Base-by-base conservation (phyloP, 148 eudicot species). In the Diospyros kaki region DNA sequence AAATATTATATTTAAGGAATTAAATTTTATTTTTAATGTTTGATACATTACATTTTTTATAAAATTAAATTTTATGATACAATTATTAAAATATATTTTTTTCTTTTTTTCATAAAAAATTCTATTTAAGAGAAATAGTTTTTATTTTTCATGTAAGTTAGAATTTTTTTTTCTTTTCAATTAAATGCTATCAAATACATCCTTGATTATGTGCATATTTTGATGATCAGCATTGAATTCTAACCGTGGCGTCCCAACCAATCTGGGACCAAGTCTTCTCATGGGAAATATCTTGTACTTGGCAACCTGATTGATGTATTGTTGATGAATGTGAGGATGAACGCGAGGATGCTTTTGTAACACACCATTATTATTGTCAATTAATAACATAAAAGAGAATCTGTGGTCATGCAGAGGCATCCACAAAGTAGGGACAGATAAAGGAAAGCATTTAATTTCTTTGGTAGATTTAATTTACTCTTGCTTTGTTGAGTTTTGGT, bases 381-480 rank as follows among this genome's bases (percentile, higher is more conserved):
- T 15, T 17, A 2, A 41, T 4, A 75, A 13, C 56, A 7, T 2
- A 17, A 4, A 17, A 42, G 4, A 64, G 7, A 43, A 55, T 13
- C 28, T 48, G 59, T 64, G 72, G 77, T 52, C 75, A 72, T 61
- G 79, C 68, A 52, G 65, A 74, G 39, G 77, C 68, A 69, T 81
- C 69, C 17, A 55, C 58, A 54, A 79, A 66, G 66, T n/a, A 56
- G 58, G 41, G 61, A 39, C 15, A 68, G 9, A 48, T 12, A 3
- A 55, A 42, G 13, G 75, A 17, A 67, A 73, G 39, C 61, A 77
- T 77, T 80, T 65, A 17, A 44, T 67, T 77, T 56, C 74, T 60
- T 75, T 85, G 85, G 59, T 55, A 67, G 67, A 64, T 65, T 74
- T 74, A 69, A 39, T 61, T 68, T 71, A 28, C 83, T 73, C 73